Base-by-base conservation (phyloP, 108 stramenopile genomes). In the Hondaea fermentalgiana region DNA sequence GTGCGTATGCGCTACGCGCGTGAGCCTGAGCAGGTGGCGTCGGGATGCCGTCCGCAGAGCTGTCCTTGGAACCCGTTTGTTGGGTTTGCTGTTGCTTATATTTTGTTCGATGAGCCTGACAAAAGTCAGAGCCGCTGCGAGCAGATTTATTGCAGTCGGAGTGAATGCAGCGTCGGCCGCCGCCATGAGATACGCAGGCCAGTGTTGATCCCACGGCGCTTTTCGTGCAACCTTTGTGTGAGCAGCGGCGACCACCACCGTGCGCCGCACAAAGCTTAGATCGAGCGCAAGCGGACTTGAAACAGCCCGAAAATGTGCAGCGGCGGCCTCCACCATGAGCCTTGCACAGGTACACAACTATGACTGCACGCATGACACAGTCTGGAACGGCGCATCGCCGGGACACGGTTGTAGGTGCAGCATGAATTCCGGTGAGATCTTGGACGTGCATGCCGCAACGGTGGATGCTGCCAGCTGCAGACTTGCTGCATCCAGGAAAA, bases 81-180 rank as follows among this genome's bases (percentile, higher is more conserved):
- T 57, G 55, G 55, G 55, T 16, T 16, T 4, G 55, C 14, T 1
- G 55, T 1, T 4, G 55, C 0, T 16, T 1, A 57, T 2, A 16
- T 16, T 57, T 57, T 69, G 97, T 97, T 17, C 51, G 49, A 45
- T 83, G 76, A 6, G 51, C 49, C 12, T 47, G 49, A 45, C 76
- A 83, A 45, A 53, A 35, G 12, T 23, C 12, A 47, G 76, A 83
- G 6, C 51, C 51, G 45, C 76, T 53, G 76, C 51, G 45, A 12
- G 76, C 45, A 35, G 76, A 53, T 35, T 83, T 83, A 10, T 4
- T 53, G 51, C 76, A 83, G 76, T 53, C 76, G 16, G 19, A 0
- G 4, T 4, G 5, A 6, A 25, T 23, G 76, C 76, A 83, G 4
- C 51, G 76, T 12, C 76, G 45, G 45, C 76, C 76, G 12, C 76